phyloP scores from a whole-genome alignment of 768 basidiomycete species.

The Russula lepida region DNA sequence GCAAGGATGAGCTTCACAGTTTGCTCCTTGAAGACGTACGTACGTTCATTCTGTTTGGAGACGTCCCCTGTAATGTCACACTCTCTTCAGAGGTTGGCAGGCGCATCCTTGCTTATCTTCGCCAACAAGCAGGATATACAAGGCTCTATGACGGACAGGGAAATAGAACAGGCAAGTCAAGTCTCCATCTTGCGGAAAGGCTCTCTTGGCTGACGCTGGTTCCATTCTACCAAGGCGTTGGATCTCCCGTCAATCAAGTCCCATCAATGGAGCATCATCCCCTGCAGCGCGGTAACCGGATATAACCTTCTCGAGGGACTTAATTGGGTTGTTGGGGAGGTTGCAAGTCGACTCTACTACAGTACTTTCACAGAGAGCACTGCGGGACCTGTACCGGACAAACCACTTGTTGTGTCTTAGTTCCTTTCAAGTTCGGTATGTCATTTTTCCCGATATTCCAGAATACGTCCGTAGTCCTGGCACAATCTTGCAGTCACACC shows the following conservation, averaged over 20 bases:
- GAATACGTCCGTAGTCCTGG: not conserved
- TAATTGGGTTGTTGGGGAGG: constrained; percentile 87
- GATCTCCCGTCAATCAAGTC: constrained; percentile 74
- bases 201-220: constrained; percentile 2
- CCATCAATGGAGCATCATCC: constrained; percentile 82
- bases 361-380: constrained; percentile 32
- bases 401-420: not conserved
- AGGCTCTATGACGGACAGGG: constrained; percentile 71
- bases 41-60: constrained; percentile 1
- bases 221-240: constrained; percentile 47
- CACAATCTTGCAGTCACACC: not conserved
- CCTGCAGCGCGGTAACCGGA: constrained; percentile 91
- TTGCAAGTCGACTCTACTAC: constrained; percentile 84
- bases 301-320: constrained; percentile 76
- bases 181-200: constrained; percentile 8
- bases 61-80: not conserved
- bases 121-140: constrained; percentile 97
- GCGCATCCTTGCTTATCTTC: constrained; percentile 92
- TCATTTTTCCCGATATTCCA: not conserved
- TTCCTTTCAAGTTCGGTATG: not conserved
- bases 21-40: constrained; percentile 86
- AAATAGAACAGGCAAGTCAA: constrained; percentile 72
- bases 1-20: constrained; percentile 76
- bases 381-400: not conserved
- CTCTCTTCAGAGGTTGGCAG: constrained; percentile 68